These are phyloP conservation scores for Catunica adiposa DNA, from an alignment of 2,329 filamentous ascomycete genomes.

Conservation along the genomic window DNA sequence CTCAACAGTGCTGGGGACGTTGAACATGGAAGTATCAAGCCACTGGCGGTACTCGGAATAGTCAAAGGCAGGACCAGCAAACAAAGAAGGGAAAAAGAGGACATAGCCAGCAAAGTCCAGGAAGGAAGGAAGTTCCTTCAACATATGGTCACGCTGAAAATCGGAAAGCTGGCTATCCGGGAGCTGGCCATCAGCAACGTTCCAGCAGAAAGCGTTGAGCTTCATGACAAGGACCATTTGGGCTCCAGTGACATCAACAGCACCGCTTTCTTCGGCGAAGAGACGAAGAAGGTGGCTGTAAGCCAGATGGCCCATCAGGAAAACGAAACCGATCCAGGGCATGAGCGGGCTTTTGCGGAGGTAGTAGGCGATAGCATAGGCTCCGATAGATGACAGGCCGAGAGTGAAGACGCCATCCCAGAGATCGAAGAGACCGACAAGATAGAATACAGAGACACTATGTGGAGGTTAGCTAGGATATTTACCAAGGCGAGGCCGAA, in stretches of 20 bases:
- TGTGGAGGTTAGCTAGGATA: neutral
- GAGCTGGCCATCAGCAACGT: conserved; percentile 79
- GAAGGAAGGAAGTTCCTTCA: conserved; percentile 55
- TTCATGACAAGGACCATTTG: conserved; percentile 99
- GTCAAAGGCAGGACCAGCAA: conserved; percentile 85
- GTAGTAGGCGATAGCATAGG: conserved; percentile 71
- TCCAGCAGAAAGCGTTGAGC: conserved; percentile 92
- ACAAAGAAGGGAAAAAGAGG: conserved; percentile 82
- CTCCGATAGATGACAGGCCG: conserved; percentile 58
- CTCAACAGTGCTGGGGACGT: conserved; percentile 64
- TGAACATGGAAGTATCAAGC: conserved; percentile 91
- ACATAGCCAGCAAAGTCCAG: conserved; percentile 83
- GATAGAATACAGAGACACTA: conserved; percentile 72
- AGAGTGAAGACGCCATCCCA: conserved; percentile 74
- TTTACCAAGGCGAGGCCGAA: neutral
- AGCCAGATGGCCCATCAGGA: conserved; percentile 91
- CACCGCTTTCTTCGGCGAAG: conserved; percentile 44
- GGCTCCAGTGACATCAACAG: conserved; percentile 77
- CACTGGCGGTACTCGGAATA: conserved; percentile 83
- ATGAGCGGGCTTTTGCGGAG: conserved; percentile 71
- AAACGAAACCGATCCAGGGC: conserved; percentile 92
- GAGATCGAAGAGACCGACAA: conserved; percentile 83
- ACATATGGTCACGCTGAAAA: conserved; percentile 65
- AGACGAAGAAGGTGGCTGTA: conserved; percentile 76
- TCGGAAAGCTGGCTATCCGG: conserved; percentile 68